Conservation (phyloP, 345 rosid species). For the Linum trigynum region DNA sequence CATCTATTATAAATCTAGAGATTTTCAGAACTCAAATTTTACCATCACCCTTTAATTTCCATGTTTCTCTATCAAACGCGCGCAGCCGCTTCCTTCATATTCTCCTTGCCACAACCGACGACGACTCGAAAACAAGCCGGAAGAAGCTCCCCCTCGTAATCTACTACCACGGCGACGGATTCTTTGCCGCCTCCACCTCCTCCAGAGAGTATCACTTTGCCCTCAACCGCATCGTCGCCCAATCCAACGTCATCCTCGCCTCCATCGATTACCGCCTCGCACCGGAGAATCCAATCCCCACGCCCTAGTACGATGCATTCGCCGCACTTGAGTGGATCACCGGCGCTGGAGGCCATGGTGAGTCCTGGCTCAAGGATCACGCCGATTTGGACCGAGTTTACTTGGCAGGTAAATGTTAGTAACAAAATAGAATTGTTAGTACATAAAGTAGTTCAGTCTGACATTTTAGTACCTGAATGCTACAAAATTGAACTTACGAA, state of each 20-base stretch:
- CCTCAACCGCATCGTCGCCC: background rate
- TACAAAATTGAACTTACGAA: too few species aligned
- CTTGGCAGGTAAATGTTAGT: background rate
- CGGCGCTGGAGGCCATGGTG: background rate
- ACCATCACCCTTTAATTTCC: too few species aligned
- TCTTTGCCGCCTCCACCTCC: background rate
- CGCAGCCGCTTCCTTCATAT: too few species aligned
- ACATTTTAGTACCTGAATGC: too few species aligned
- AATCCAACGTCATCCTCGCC: background rate
- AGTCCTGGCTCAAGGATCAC: background rate
- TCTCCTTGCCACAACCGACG: too few species aligned
- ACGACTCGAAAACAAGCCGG: too few species aligned
- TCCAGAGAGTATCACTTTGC: background rate
- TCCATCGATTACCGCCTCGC: background rate
- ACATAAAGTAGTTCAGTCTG: too few species aligned
- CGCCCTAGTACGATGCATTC: background rate
- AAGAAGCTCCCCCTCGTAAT: constrained; percentile 1
- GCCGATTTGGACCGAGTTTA: background rate
- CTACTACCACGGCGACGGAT: constrained; percentile 4
- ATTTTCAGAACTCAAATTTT: too few species aligned
- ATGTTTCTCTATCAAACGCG: too few species aligned
- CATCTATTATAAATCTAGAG: too few species aligned
- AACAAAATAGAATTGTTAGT: too few species aligned
- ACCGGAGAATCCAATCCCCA: background rate
- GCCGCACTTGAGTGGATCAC: constrained; percentile 4